Base-by-base conservation (phyloP, 1,284 basidiomycete genomes). In the Coniferiporia weirii region DNA sequence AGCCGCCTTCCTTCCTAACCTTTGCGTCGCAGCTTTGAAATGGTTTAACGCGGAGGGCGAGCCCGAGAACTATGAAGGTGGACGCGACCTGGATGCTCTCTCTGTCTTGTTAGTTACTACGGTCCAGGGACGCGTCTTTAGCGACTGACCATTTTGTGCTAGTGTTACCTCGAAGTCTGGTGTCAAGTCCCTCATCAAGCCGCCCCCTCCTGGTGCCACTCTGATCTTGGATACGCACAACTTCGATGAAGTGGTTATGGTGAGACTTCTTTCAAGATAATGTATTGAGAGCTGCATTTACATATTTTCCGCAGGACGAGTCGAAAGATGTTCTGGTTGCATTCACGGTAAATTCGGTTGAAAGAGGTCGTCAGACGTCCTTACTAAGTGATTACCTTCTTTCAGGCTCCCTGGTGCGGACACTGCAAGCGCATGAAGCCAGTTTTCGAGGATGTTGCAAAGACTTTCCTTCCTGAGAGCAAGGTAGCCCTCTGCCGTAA, bases 351-450 rank as follows among this genome's bases (percentile, higher is more conserved):
- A 60, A 79, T 67, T 13, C 19, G 22, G 50, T 61, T 47, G 43
- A 20, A 12, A 20, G 22, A 47, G 19, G 34, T 58, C 27, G 57
- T 61, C 20, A 13, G 22, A 38, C 40, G 17, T 51, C 13, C 36
- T 54, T 44, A 40, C 50, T 51, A 50, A 52, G 58, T 48, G 20
- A 63, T 20, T 47, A 49, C 4, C 44, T 20, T 13, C 12, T 44
- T 40, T 19, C 45, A 84, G 79, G 86, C 89, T 36, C 89, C 89
- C 32, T 91, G 91, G 91, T 94, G 93, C 64, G 89, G 89, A 47
- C 89, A 92, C 74, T 93, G 91, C 79, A 93, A 94, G 78, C 82
- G 68, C 65, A 73, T 97, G 72, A 95, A 97, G 74, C 93, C 93
- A 12, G 78, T 81, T 20, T 95, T 92, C 71, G 93, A 95, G 69